These are phyloP conservation scores for Copromyces sp. DNA, from an alignment of 495 filamentous ascomycete species.

Conservation along the genomic window DNA sequence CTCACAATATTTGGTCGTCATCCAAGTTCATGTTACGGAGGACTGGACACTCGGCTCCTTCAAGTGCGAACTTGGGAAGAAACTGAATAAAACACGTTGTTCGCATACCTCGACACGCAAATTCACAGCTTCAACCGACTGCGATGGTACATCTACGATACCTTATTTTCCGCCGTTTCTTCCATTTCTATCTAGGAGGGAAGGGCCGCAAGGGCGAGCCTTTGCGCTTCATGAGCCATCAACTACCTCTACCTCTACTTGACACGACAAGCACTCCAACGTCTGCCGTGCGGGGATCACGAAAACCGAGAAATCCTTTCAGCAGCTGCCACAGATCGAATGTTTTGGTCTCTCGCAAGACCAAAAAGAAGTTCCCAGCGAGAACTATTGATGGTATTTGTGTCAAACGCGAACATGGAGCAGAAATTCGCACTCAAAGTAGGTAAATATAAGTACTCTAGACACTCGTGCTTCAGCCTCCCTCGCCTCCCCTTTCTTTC, in stretches of 20 bases:
- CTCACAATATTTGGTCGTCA: neutral
- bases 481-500: neutral
- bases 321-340: neutral
- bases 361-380: neutral
- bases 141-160: neutral
- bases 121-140: neutral
- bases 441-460: neutral
- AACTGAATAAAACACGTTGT: accelerated
- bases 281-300: neutral
- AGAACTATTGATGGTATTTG: neutral
- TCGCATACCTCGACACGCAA: neutral
- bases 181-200: neutral
- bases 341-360: neutral
- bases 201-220: neutral
- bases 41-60: neutral
- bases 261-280: neutral
- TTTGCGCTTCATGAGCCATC: neutral
- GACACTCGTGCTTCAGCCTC: neutral
- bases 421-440: neutral
- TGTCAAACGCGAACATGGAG: neutral
- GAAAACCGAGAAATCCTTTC: neutral
- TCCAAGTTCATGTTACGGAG: neutral
- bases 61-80: neutral
- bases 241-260: neutral
- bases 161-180: neutral